Conservation (phyloP, 1,139 yeast species). For the Saccharomyces hybrid region DNA sequence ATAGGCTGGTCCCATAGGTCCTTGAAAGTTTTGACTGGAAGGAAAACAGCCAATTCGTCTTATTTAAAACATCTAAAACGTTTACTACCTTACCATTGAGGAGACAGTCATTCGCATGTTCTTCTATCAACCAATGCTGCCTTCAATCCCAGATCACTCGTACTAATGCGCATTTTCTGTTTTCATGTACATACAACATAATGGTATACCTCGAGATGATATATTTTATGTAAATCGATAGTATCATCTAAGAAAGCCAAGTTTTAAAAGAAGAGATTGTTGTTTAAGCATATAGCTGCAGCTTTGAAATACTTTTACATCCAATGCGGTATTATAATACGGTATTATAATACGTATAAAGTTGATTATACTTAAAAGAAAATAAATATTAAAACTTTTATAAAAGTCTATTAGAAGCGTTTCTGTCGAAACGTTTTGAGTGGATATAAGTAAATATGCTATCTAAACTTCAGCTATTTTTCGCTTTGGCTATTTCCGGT, state of each 20-base stretch:
- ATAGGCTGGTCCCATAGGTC: constrained; percentile 74
- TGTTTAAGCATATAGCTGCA: too few relatives aligned
- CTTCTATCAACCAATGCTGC: too few relatives aligned
- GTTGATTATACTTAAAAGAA: too few relatives aligned
- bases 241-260: too few relatives aligned
- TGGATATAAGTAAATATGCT: not conserved
- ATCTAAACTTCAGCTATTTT: constrained; percentile 6
- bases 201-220: too few relatives aligned
- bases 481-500: constrained; percentile 11
- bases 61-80: constrained; percentile 44
- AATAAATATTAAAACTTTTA: too few relatives aligned
- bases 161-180: not conserved
- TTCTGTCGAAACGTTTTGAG: too few relatives aligned
- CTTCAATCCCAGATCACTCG: not conserved
- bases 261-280: too few relatives aligned
- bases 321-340: too few relatives aligned
- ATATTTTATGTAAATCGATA: too few relatives aligned
- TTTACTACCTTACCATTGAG: constrained; percentile 35
- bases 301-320: too few relatives aligned
- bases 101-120: not conserved
- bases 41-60: constrained; percentile 46
- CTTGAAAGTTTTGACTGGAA: constrained; percentile 57
- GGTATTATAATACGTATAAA: too few relatives aligned
- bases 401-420: not conserved
- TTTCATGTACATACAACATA: not conserved